Base-by-base conservation (phyloP, 768 basidiomycete genomes). In the Amanita thiersii region DNA sequence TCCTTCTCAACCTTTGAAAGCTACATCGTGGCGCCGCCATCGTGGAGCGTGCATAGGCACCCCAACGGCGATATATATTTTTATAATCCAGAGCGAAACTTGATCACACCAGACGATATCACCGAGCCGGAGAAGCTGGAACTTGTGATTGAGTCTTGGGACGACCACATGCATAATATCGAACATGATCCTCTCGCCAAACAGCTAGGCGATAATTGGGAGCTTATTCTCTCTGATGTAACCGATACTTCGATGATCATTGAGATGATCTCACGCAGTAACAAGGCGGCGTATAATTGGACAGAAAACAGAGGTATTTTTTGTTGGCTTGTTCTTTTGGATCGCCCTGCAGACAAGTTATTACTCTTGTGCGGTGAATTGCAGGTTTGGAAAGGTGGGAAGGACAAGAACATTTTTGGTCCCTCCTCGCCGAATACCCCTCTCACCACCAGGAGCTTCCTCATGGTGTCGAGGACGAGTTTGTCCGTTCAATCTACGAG, bases 61-160 rank as follows among this genome's bases (percentile, higher is more conserved):
- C 66, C 69, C n/a, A 70, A 69, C 47, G 65, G 65, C 52, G 68
- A 68, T 53, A 48, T 62, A 32, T 72, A 72, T 50, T 72, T 58
- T 52, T 63, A 63, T 51, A 57, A 70, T 47, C 46, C 46, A 17
- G 44, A 47, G 12, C 49, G 64, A 30, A 60, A 61, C 14, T 37
- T 70, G 37, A 58, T 67, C 34, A 67, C 69, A 1, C 58, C 64
- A 5, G 66, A 68, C 42, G 55, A 70, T 46, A 59, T 71, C 33
- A 56, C 58, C 18, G 50, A 64, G 33, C 53, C 58, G 6, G 43
- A 48, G 6, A 64, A 56, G 35, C 52, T 67, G 26, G 48, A 47
- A 33, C 53, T 62, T 42, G 52, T 69, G 26, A 42, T 62, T 29
- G 61, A 62, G 11, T 61, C 61, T 3, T 54, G 60, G 39, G 61